phyloP scores from a whole-genome alignment of 345 rosid species.

The Theobroma cacao region DNA sequence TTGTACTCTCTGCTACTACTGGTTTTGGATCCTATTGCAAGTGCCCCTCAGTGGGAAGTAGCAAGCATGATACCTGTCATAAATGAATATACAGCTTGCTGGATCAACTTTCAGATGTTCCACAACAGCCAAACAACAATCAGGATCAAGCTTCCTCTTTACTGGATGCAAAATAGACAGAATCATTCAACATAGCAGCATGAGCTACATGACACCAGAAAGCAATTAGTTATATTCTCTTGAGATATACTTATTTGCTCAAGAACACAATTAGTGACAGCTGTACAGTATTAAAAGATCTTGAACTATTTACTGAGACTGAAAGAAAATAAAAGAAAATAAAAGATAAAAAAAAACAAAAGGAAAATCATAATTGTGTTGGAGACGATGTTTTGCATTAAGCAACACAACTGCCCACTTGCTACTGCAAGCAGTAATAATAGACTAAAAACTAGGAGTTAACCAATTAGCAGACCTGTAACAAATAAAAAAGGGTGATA shows the following conservation, averaged over 20 bases:
- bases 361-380: neutral
- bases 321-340: neutral
- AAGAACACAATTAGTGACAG: neutral
- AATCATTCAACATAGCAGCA: neutral
- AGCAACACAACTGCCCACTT: neutral
- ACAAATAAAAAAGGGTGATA: neutral
- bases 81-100: slow-evolving; percentile 65
- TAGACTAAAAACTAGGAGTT: neutral
- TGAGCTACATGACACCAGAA: neutral
- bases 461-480: neutral
- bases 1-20: neutral
- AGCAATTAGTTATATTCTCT: neutral
- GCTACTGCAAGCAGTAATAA: neutral
- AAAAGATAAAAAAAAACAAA: too few species aligned
- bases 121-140: slow-evolving; percentile 55
- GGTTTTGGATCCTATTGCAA: neutral
- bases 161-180: slow-evolving; percentile 34
- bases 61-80: slow-evolving; percentile 61
- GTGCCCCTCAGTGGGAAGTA: neutral
- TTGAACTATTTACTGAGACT: neutral
- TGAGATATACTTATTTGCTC: neutral
- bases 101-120: slow-evolving; percentile 71
- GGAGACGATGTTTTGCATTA: neutral
- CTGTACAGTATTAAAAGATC: neutral
- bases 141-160: slow-evolving; percentile 89